phyloP scores from a whole-genome alignment of 176 grass and related monocot species.

The Avena sativa region DNA sequence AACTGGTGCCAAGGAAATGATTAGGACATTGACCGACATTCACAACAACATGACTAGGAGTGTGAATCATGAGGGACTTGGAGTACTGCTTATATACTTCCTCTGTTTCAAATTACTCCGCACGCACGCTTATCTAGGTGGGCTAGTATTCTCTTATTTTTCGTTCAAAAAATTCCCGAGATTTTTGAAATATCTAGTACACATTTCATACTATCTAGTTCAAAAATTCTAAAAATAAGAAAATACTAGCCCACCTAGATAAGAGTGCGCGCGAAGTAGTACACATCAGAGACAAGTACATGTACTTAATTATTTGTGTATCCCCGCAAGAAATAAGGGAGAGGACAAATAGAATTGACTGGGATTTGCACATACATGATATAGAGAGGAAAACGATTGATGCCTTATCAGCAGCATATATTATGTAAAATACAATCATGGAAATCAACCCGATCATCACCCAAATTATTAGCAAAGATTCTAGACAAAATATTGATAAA shows the following conservation, averaged over 20 bases:
- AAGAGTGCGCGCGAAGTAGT: too few relatives aligned
- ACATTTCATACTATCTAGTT: too few relatives aligned
- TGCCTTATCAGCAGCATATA: neutral
- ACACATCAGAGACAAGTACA: slow-evolving; percentile 28
- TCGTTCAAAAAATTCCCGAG: too few relatives aligned
- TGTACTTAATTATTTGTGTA: slow-evolving; percentile 13
- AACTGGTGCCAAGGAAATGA: slow-evolving; percentile 25
- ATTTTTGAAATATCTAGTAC: too few relatives aligned
- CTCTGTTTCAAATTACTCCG: too few relatives aligned
- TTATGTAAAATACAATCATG: neutral
- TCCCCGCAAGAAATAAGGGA: neutral
- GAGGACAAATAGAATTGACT: neutral
- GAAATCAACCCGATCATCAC: neutral
- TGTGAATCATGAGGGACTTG: neutral
- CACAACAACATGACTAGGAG: neutral
- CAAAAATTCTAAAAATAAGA: too few relatives aligned
- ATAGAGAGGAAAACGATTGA: neutral
- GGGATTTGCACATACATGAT: slow-evolving; percentile 11
- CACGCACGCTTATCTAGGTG: too few relatives aligned
- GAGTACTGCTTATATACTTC: neutral
- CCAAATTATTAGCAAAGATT: neutral
- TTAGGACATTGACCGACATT: slow-evolving; percentile 31
- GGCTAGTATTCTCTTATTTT: too few relatives aligned
- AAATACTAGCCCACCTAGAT: too few relatives aligned
- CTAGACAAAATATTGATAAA: neutral